A percentile compares a stretch with the other conserved stretches of the same genome.
phyloP scores from a whole-genome alignment of 2,329 filamentous ascomycete genomes.

The Pestalotiopsis sp. region DNA sequence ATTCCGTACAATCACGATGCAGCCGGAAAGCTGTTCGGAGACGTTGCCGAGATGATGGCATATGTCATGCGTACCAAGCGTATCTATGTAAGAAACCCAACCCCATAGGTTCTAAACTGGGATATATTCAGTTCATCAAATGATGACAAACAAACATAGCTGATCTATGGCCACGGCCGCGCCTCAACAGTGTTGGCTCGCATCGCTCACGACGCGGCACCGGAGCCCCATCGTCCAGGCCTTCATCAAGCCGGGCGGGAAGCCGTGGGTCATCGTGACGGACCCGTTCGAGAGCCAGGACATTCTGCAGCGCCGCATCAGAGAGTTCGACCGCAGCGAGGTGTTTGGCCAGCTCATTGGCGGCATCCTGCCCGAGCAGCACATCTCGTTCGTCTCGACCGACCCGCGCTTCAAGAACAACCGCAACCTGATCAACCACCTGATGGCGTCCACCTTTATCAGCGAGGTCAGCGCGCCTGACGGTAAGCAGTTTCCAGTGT shows the following conservation, averaged over 20 bases:
- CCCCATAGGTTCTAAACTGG: not conserved
- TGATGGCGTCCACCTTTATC: conserved; percentile 39
- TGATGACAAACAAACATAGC: not conserved
- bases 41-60: conserved; percentile 40
- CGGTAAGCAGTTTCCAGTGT: too few species aligned
- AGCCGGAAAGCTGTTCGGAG: conserved; percentile 38
- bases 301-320: conserved; percentile 41
- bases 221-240: conserved; percentile 46
- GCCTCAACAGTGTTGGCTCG: conserved; percentile 28
- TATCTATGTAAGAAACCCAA: conserved; percentile 26
- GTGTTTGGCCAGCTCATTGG: conserved; percentile 33
- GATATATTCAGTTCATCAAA: not conserved
- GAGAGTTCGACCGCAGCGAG: conserved; percentile 45
- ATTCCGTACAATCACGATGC: conserved; percentile 46
- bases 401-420: conserved; percentile 25
- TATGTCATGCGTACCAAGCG: conserved; percentile 35
- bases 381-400: conserved; percentile 31
- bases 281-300: conserved; percentile 46
- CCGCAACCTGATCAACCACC: conserved; percentile 36
- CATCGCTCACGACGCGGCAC: conserved; percentile 31
- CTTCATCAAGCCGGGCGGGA: conserved; percentile 44
- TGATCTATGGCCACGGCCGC: not conserved
- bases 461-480: conserved; percentile 33
- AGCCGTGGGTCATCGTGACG: conserved; percentile 44
- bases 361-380: conserved; percentile 33